Evolutionary conservation across 2,329 filamentous ascomycete genomes (phyloP).

Genomic region (Fusarium camptoceras): DNA sequence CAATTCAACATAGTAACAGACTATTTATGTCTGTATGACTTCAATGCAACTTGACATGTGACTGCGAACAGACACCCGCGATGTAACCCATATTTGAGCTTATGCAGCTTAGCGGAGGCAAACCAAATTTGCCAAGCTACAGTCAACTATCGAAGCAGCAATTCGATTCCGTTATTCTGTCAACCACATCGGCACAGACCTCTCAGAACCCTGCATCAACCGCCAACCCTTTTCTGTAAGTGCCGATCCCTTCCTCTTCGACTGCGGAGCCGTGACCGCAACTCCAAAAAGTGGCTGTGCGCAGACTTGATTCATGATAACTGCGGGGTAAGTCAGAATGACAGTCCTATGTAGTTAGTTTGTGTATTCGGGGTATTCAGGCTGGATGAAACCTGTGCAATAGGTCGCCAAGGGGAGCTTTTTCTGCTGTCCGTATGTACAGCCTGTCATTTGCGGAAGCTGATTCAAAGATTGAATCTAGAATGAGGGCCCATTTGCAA

Average conservation of each 20-base stretch:
- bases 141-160: neutral
- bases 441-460: neutral
- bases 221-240: neutral
- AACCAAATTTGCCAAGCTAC: neutral
- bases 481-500: neutral
- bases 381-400: neutral
- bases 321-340: neutral
- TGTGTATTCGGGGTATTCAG: neutral
- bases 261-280: conserved; percentile 2
- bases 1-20: neutral
- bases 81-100: neutral
- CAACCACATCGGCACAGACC: neutral
- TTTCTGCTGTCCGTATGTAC: neutral
- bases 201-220: neutral
- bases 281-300: neutral
- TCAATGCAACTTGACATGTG: neutral
- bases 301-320: neutral
- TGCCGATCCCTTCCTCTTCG: neutral
- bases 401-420: neutral
- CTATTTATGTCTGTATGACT: neutral
- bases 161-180: neutral
- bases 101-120: neutral
- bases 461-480: too few relatives aligned
- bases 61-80: neutral
- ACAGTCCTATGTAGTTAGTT: too few relatives aligned